Percentiles rank a stretch among this genome's conserved stretches.
phyloP scores from a whole-genome alignment of 306 rosid species.

The Abrus pulchellus region DNA sequence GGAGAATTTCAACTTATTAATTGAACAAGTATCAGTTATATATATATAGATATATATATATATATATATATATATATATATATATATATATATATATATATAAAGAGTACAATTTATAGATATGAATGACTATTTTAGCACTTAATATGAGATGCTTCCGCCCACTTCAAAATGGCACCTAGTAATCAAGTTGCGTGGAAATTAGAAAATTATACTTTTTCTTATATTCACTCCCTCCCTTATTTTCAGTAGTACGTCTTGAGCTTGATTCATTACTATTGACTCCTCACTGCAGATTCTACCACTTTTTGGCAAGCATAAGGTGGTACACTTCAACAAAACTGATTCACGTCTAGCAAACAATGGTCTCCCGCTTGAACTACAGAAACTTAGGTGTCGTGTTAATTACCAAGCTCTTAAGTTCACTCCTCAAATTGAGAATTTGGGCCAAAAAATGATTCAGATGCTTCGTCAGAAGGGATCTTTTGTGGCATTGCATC shows the following conservation, averaged over 20 bases:
- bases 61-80: not conserved
- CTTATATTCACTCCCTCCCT: conserved; percentile 36
- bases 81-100: not conserved
- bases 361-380: conserved; percentile 77
- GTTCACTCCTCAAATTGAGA: conserved; percentile 91
- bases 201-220: conserved; percentile 11
- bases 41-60: not conserved
- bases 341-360: conserved; percentile 96
- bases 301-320: conserved; percentile 79
- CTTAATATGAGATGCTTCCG: conserved; percentile 5
- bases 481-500: conserved; percentile 87
- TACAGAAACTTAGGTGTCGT: conserved; percentile 92
- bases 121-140: conserved; percentile 17
- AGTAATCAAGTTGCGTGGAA: conserved; percentile 31
- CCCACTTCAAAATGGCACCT: conserved; percentile 11
- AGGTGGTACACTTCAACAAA: conserved; percentile 89
- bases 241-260: conserved; percentile 10
- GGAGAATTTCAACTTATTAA: conserved; percentile 18
- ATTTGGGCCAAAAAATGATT: conserved; percentile 79
- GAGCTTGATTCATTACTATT: conserved; percentile 47
- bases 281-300: conserved; percentile 74
- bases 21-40: conserved; percentile 2
- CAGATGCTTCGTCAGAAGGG: conserved; percentile 79
- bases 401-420: conserved; percentile 92
- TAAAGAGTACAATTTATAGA: conserved; percentile 52